Evolutionary conservation across 495 filamentous ascomycete genomes (phyloP), one percentile per base, ranked within the genome.

Genomic region (Hypoxylon cercidicola): DNA sequence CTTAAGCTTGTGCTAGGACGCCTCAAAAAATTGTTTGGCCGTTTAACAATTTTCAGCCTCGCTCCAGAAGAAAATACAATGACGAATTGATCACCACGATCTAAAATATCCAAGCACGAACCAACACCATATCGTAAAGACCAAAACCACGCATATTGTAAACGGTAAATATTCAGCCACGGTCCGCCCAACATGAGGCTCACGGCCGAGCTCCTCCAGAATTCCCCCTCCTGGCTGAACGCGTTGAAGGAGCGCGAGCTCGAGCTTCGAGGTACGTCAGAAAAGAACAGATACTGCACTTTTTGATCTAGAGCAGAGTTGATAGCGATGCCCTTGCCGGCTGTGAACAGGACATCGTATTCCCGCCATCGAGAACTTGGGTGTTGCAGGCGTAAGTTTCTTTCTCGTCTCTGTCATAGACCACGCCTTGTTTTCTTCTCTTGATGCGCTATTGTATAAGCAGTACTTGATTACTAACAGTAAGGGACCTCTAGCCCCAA

Each of bases 241-340:
- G 92, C 94, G 64, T 84, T 98, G 79, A 93, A 92, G 77, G 95
- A 99, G 82, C 92, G 96, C 73, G 96, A 99, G 85, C 86, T 99
- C 72, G 93, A 97, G 84, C 93, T 99, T 69, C 88, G 96, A 98
- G 96, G 96, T 99, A 88, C 89, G 93, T 93, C 85, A 89, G 92
- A 91, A 93, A 97, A 94, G 93, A 88, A 82, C 91, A 93, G 93
- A 93, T 96, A 89, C 92, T 97, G 90, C 93, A 93, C 89, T 86
- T 88, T 79, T 80, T 73, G 76, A 77, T 70, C 74, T 76, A 79
- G 74, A 89, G 85, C 89, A 89, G 79, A 85, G 85, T 94, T 96
- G 88, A 93, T 92, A 91, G 87, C 88, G 81, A 84, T 80, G 72
- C 81, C 69, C 64, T 72, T 18, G 80, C 75, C 69, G 72, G 73